Base-by-base conservation (phyloP, 345 rosid genomes). In the Nasturtium officinale region DNA sequence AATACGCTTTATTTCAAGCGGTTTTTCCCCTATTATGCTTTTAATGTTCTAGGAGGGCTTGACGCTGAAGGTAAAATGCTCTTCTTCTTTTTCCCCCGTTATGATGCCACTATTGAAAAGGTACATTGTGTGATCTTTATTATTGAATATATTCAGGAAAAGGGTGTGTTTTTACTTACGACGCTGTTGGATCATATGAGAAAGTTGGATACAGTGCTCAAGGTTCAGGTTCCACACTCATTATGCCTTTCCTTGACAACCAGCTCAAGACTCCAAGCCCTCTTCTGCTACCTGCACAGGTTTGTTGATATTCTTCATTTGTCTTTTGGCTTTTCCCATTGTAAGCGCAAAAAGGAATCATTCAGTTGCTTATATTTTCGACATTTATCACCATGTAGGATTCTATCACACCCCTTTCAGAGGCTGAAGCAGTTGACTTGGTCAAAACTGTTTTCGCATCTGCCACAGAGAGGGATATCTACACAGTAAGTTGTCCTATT, bases 111-210 rank as follows among this genome's bases (percentile, higher is more conserved):
- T 54, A 11, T 62, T 53, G 50, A 30, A 16, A 16, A 25, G 30
- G 30, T 30, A 38, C 43, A 26, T 28, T 32, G 16, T 32, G 25
- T 45, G 21, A 29, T 54, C 10, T 32, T 76, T 25, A 25, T 20
- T 52, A 46, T 52, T 11, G 3, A 20, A 21, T 40, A 15, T 61
- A 33, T 67, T 57, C 72, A 94, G 98, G 97, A 32, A 91, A 88
- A 81, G 99, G 98, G 9, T 90, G 98, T 60, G 99, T 96, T 38
- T 96, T 86, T 81, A 92, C 98, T 5, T 96, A 92, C 54, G 99
- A 96, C 61, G 98, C 98, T 33, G 97, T 96, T 57, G 97, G 98
- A n/a, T 96, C 98, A 21, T 96, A 92, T 69, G 99, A 96, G 86
- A 85, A 85, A 83, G 99, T 92, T 69, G 99, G 98, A 32, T 96